Base-by-base conservation (phyloP, 169 alveolate species). In the Plasmodium relictum region DNA sequence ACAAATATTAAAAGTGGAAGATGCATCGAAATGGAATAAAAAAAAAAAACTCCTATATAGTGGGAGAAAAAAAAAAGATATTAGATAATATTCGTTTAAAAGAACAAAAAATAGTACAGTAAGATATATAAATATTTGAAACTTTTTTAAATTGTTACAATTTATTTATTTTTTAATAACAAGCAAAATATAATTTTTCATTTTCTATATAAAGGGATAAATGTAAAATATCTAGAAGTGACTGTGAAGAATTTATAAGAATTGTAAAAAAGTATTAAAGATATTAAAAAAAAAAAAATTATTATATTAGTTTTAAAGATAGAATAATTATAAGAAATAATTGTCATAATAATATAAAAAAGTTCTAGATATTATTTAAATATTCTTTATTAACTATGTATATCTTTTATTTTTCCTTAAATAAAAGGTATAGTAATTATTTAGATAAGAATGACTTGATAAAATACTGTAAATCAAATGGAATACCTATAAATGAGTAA, bases 91-190 rank as follows among this genome's bases (percentile, higher is more conserved):
- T 68, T 68, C 89, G 89, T 16, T 62, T 76, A 37, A 76, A 76
- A 52, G 89, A 62, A 14, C 89, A 76, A 76, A 76, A 48, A 76
- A 42, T 76, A 48, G 56, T 12, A 10, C 89, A 76, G 89, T 76
- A 76, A 42, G 59, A 44, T 44, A 44, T 44, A 6, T 9, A 44
- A 44, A 44, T 6, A 6, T 6, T 6, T 44, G 52, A 44, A 9
- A 44, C 37, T 71, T 50, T 24, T 71, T 5, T 31, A n/a, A n/a
- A n/a, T n/a, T n/a, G n/a, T n/a, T n/a, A n/a, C 16, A 12, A 31
- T 65, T 6, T 37, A 22, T 37, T 65, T 65, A 9, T 31, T 45
- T 42, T 68, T 68, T 45, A n/a, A n/a, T n/a, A n/a, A n/a, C n/a
- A n/a, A n/a, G n/a, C n/a, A n/a, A n/a, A n/a, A n/a, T n/a, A n/a